Evolutionary conservation across 2,329 filamentous ascomycete genomes (phyloP), one percentile per base, ranked within the genome.

Genomic region (Anthostomella pinea): DNA sequence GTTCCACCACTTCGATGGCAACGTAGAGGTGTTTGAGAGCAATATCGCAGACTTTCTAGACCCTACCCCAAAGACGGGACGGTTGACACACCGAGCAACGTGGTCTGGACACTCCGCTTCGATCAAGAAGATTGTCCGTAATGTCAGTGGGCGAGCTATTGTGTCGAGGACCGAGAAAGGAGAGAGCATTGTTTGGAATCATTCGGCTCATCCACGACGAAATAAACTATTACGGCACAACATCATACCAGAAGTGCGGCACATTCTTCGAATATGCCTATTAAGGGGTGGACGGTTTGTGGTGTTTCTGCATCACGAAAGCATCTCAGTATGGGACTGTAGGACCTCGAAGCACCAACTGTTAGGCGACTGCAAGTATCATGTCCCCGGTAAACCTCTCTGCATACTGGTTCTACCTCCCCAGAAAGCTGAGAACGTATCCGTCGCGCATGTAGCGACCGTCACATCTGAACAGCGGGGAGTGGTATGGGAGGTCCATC

Each of bases 61-160:
- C 53, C 83, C 86, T 2, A 70, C 74, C 2, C 72, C 77, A 1
- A 75, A 77, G 27, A 70, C 74, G 27, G 67, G 66, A 26, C 79
- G 86, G 1, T 64, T 94, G 11, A 64, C 68, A 14, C 70, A 79
- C 10, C 78, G 76, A 44, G 75, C 79, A 2, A 74, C 81, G 2
- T 94, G 89, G 87, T 87, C 87, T 2, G 90, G 91, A 1, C 90
- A 96, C 65, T 85, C 84, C 11, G 76, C 76, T 11, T 73, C 87
- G 0, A 80, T 96, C 44, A 83, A 85, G 54, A 95, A 94, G 57
- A 86, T 95, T 41, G 83, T 94, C 29, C 83, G 89, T 43, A 94
- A 90, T 53, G 85, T 85, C 27, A 86, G 82, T 52, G 90, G 89
- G 7, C 75, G 80, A 46, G 84, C 87, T 4, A 70, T 95, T 27